Evolutionary conservation across 1,284 basidiomycete genomes (phyloP).

Genomic region (Ceratobasidium papillatum): DNA sequence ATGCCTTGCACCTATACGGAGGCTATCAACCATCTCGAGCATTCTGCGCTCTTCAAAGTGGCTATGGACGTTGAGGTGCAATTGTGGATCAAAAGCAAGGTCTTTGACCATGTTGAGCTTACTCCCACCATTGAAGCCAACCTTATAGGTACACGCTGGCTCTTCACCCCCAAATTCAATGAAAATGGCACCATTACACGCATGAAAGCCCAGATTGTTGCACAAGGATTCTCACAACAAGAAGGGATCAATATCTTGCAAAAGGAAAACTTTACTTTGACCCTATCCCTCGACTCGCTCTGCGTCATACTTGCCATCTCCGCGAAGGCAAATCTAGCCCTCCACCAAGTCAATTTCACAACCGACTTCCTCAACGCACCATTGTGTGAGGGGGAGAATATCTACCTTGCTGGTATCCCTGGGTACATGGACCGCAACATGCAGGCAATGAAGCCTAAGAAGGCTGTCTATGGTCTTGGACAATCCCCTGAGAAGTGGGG

Average conservation of each 20-base stretch:
- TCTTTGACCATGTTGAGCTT: background rate
- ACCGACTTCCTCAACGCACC: conserved; percentile 10
- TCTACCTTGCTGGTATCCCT: conserved; percentile 2
- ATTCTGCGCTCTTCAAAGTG: background rate
- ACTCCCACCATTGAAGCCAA: background rate
- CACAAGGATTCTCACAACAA: conserved; percentile 49
- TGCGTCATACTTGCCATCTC: background rate
- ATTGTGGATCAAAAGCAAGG: background rate
- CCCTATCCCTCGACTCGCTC: background rate
- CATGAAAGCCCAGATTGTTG: conserved; percentile 43
- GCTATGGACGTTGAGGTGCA: background rate
- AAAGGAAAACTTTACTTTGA: background rate
- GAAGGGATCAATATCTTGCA: conserved; percentile 50
- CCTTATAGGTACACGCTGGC: background rate
- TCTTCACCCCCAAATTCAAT: conserved; percentile 43
- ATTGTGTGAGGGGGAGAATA: background rate
- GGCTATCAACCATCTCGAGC: background rate
- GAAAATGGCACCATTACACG: conserved; percentile 41
- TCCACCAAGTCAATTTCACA: background rate
- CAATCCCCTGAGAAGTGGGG: background rate
- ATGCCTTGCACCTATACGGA: background rate
- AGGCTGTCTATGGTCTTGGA: background rate
- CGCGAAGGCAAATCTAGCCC: background rate
- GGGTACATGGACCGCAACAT: background rate
- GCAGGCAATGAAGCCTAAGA: background rate